Conservation (phyloP, 169 alveolate species). For the Babesia caballi region DNA sequence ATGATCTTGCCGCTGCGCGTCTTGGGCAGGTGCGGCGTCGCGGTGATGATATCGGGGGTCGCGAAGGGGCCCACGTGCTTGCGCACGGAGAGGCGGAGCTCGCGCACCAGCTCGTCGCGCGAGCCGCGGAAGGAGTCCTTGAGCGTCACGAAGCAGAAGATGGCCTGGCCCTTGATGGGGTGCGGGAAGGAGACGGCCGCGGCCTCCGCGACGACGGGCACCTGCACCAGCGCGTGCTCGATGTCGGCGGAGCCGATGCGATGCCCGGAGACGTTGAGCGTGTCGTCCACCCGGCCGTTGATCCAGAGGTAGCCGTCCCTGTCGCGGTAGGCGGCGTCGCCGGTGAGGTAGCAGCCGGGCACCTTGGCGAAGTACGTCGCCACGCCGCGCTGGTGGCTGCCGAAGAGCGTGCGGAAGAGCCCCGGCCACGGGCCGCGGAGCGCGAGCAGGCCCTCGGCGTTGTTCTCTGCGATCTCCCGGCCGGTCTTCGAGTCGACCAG, state of each 20-base stretch:
- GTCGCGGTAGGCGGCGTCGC: constrained; percentile 95
- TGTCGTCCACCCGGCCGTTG: constrained; percentile 95
- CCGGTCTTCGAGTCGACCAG: constrained; percentile 85
- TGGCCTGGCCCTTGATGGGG: constrained; percentile 90
- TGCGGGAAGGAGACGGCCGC: constrained; percentile 92
- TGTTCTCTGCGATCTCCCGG: constrained; percentile 74
- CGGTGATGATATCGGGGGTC: constrained; percentile 86
- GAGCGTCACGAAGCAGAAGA: constrained; percentile 87
- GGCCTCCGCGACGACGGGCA: constrained; percentile 84
- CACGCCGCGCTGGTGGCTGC: constrained; percentile 83
- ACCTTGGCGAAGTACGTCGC: constrained; percentile 81
- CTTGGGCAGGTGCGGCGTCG: constrained; percentile 87
- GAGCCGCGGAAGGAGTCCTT: constrained; percentile 23
- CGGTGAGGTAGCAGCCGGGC: constrained; percentile 85
- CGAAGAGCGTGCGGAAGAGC: constrained; percentile 81
- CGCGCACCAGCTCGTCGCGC: constrained; percentile 16
- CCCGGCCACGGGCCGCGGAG: constrained; percentile 90
- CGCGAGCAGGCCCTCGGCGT: constrained; percentile 83
- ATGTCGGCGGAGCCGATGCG: constrained; percentile 91
- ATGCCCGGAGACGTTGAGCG: constrained; percentile 91
- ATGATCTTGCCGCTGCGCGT: constrained; percentile 91
- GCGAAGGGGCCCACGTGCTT: constrained; percentile 89
- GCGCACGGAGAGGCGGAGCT: constrained; percentile 29
- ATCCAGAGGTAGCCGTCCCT: constrained; percentile 92
- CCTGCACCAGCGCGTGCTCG: constrained; percentile 89